Evolutionary conservation across 2,329 filamentous ascomycete species (phyloP).

Genomic region (Cryphonectria naterciae): DNA sequence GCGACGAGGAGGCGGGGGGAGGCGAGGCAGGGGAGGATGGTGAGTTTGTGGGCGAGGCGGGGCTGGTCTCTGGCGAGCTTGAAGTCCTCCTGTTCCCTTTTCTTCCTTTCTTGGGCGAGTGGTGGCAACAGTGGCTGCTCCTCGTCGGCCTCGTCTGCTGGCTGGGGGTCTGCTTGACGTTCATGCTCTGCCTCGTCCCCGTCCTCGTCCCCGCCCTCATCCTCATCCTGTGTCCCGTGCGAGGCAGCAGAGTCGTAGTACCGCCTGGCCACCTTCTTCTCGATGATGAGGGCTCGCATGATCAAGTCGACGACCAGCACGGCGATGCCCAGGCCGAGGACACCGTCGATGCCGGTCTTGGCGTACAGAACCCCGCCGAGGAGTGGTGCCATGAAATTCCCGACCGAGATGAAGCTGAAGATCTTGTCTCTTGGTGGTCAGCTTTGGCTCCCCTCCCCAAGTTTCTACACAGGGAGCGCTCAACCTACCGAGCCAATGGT

Average conservation of each 20-base stretch:
- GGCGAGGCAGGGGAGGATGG: conserved; percentile 50
- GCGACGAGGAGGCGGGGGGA: conserved; percentile 46
- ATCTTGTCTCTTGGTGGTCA: conserved; percentile 43
- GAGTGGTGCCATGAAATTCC: conserved; percentile 59
- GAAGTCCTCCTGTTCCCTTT: conserved; percentile 40
- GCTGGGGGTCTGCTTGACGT: neutral
- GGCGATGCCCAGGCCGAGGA: conserved; percentile 60
- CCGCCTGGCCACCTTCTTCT: conserved; percentile 61
- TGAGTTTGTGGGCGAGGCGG: conserved; percentile 45
- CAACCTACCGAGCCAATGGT: conserved; percentile 58
- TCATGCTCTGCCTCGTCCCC: neutral
- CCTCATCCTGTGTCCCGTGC: conserved; percentile 20
- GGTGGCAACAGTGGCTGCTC: conserved; percentile 42
- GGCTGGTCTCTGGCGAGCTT: conserved; percentile 47
- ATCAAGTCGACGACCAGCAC: conserved; percentile 62
- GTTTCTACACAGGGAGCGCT: neutral
- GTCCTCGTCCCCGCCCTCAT: neutral
- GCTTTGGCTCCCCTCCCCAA: neutral
- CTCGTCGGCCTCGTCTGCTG: conserved; percentile 37
- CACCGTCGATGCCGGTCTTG: conserved; percentile 59
- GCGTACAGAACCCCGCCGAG: conserved; percentile 65
- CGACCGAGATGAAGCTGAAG: conserved; percentile 62
- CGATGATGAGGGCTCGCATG: conserved; percentile 64
- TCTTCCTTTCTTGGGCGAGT: conserved; percentile 25
- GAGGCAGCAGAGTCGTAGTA: conserved; percentile 30